Conservation (phyloP, 495 filamentous ascomycete genomes). For the Staphylotrichum tortipilum region DNA sequence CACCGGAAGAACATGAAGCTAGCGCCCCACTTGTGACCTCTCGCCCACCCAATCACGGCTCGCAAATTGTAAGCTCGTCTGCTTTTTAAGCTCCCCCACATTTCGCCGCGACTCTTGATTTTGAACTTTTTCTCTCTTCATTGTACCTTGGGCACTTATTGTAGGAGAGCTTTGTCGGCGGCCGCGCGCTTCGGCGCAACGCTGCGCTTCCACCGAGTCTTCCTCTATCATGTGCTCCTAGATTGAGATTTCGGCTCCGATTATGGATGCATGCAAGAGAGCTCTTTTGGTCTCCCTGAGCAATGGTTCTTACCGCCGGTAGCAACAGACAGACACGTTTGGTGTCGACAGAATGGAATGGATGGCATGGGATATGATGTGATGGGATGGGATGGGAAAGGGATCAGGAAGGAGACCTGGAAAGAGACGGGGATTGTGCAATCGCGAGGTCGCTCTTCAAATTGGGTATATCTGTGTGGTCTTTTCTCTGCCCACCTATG, state of each 20-base stretch:
- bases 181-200: constrained; percentile 3
- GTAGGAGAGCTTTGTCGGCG: constrained; percentile 56
- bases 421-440: too few species aligned
- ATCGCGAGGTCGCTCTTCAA: not conserved
- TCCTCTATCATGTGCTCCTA: constrained; percentile 56
- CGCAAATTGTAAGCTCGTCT: constrained; percentile 17
- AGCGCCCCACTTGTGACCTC: constrained; percentile 18
- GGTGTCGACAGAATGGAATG: too few species aligned
- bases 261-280: constrained; percentile 53
- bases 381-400: too few species aligned
- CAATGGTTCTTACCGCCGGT: constrained; percentile 54
- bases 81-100: constrained; percentile 17
- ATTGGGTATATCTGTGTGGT: not conserved
- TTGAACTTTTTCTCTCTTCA: constrained; percentile 34
- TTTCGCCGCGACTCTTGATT: constrained; percentile 20
- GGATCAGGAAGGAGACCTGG: too few species aligned
- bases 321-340: constrained; percentile 50
- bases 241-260: constrained; percentile 45
- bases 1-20: constrained; percentile 17
- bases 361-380: too few species aligned
- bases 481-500: too few species aligned
- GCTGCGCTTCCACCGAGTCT: constrained; percentile 35
- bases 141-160: constrained; percentile 70
- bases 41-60: constrained; percentile 20
- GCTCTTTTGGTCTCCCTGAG: constrained; percentile 37